These are phyloP conservation scores for Penicillium sp. DNA, from an alignment of 2,329 filamentous ascomycete species.

Conservation along the genomic window DNA sequence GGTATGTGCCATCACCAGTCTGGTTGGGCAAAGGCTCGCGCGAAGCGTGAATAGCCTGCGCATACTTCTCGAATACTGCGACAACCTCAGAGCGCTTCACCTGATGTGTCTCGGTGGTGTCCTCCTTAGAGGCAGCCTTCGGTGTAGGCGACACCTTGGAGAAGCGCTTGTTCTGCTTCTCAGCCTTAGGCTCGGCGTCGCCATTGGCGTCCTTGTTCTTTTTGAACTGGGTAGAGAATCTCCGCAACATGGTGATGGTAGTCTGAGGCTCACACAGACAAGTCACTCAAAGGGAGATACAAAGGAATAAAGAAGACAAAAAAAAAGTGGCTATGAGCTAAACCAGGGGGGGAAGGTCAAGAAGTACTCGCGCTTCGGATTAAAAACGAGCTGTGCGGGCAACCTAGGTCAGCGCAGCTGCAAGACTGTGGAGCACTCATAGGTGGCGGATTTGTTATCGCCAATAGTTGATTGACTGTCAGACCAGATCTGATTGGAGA, in stretches of 20 bases:
- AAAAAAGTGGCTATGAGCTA: conserved; percentile 11
- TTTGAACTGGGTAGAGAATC: conserved; percentile 42
- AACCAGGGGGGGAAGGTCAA: conserved; percentile 9
- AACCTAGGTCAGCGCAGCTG: conserved; percentile 20
- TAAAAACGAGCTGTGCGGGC: conserved; percentile 25
- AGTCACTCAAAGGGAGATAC: conserved; percentile 11
- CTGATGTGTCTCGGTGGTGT: conserved; percentile 26
- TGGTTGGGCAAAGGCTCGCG: conserved; percentile 64
- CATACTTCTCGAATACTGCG: conserved; percentile 45
- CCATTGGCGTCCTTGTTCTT: conserved; percentile 36
- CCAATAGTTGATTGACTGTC: conserved; percentile 27
- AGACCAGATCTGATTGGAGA: conserved; percentile 17
- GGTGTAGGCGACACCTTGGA: conserved; percentile 31
- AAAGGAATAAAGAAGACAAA: conserved; percentile 3
- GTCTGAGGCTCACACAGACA: conserved; percentile 12
- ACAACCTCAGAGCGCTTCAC: conserved; percentile 44
- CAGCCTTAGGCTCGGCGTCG: conserved; percentile 34
- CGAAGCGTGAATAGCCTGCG: conserved; percentile 54
- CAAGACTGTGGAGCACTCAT: conserved; percentile 23
- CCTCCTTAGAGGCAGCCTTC: conserved; percentile 21
- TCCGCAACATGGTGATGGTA: conserved; percentile 38
- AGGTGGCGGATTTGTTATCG: conserved; percentile 27
- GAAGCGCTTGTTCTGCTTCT: conserved; percentile 33
- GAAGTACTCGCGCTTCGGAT: conserved; percentile 13
- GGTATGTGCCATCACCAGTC: conserved; percentile 63